A percentile compares a stretch with the other conserved stretches of the same genome.
These are phyloP conservation scores for Schizosaccharomyces versatilis DNA, from an alignment of 1,139 yeast species.

Conservation along the genomic window DNA sequence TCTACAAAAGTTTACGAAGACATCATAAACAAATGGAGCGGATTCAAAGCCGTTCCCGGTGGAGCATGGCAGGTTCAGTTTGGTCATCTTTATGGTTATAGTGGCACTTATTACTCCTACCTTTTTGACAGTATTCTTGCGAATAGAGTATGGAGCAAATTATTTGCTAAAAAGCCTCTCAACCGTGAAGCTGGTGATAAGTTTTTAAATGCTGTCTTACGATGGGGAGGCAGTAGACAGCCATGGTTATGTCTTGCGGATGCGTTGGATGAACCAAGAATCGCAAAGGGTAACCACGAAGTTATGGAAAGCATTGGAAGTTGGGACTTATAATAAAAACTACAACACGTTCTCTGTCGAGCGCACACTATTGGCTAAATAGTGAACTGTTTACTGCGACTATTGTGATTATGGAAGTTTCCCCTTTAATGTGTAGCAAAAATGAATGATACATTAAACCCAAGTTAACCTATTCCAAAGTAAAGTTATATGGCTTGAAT, in stretches of 20 bases:
- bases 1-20: slow-evolving; percentile 42
- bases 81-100: slow-evolving; percentile 83
- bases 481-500: slow-evolving; percentile 27
- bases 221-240: slow-evolving; percentile 86
- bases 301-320: slow-evolving; percentile 49
- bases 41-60: slow-evolving; percentile 21
- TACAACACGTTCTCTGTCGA: too few relatives aligned
- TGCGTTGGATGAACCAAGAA: slow-evolving; percentile 40
- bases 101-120: slow-evolving; percentile 84
- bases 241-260: slow-evolving; percentile 78
- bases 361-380: background rate
- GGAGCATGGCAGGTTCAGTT: slow-evolving; percentile 88
- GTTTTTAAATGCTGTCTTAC: slow-evolving; percentile 45
- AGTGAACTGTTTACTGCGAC: background rate
- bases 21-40: slow-evolving; percentile 26
- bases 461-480: slow-evolving; percentile 4
- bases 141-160: slow-evolving; percentile 53
- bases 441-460: background rate
- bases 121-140: slow-evolving; percentile 85
- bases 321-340: slow-evolving; percentile 5
- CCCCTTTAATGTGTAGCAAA: background rate
- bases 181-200: slow-evolving; percentile 50
- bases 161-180: slow-evolving; percentile 41
- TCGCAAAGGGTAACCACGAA: slow-evolving; percentile 22
- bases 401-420: background rate